Conservation (phyloP, 2,329 filamentous ascomycete genomes). For the Arthrobotrys sphaeroides region DNA sequence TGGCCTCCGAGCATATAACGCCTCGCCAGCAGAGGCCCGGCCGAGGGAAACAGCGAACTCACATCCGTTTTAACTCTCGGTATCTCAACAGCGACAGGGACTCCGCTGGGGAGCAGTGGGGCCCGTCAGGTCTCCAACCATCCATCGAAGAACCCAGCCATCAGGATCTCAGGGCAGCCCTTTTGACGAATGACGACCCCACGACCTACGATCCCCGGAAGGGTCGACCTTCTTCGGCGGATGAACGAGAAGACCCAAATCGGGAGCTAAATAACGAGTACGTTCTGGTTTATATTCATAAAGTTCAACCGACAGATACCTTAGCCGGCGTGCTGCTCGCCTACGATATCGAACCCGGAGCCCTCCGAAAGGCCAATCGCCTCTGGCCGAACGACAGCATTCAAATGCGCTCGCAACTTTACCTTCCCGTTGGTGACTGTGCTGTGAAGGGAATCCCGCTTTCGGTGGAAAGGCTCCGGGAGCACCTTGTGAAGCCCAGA, state of each 20-base stretch:
- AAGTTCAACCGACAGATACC: slow-evolving; percentile 82
- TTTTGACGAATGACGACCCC: slow-evolving; percentile 66
- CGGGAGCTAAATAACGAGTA: slow-evolving; percentile 73
- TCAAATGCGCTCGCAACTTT: slow-evolving; percentile 80
- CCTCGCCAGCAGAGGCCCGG: slow-evolving; percentile 32
- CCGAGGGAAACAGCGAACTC: slow-evolving; percentile 9
- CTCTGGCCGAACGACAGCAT: slow-evolving; percentile 95
- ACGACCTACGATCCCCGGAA: slow-evolving; percentile 51
- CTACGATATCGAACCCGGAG: slow-evolving; percentile 84
- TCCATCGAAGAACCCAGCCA: slow-evolving; percentile 67
- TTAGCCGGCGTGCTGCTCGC: slow-evolving; percentile 89
- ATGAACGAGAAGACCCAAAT: slow-evolving; percentile 49
- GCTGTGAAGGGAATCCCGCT: slow-evolving; percentile 76
- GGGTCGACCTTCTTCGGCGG: slow-evolving; percentile 58
- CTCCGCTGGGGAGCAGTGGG: slow-evolving; percentile 58
- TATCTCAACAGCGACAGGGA: slow-evolving; percentile 31
- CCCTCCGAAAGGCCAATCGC: slow-evolving; percentile 86
- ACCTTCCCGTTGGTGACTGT: slow-evolving; percentile 89
- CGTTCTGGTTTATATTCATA: slow-evolving; percentile 88
- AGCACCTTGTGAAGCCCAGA: slow-evolving; percentile 59
- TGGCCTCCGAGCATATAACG: slow-evolving; percentile 48
- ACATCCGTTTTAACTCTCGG: slow-evolving; percentile 25
- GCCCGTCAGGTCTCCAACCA: slow-evolving; percentile 63
- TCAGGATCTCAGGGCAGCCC: slow-evolving; percentile 74
- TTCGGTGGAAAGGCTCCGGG: slow-evolving; percentile 64